Percentiles rank a stretch among this genome's conserved stretches.
Evolutionary conservation across 495 filamentous ascomycete genomes (phyloP).

Genomic region (Tuber microsphaerosporum): DNA sequence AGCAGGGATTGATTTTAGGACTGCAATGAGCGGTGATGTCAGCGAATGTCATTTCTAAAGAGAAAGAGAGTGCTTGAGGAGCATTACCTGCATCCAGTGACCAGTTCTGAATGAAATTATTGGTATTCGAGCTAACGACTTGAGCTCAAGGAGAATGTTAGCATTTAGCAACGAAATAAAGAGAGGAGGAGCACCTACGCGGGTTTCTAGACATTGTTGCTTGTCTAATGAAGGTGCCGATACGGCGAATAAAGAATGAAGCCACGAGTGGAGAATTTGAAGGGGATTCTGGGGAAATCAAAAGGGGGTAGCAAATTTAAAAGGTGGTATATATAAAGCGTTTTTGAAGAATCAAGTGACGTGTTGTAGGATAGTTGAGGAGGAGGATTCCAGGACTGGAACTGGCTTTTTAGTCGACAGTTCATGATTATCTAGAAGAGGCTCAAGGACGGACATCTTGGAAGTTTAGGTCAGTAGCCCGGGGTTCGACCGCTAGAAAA

Average conservation of each 20-base stretch:
- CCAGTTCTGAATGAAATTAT: constrained; percentile 31
- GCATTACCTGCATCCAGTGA: constrained; percentile 32
- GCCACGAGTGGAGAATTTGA: constrained; percentile 1
- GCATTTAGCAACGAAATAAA: neutral
- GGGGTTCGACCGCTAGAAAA: neutral
- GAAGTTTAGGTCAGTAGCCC: neutral
- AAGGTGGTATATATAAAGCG: neutral
- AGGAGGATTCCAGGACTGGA: neutral
- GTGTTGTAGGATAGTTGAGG: neutral
- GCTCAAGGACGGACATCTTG: neutral
- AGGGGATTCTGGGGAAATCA: neutral
- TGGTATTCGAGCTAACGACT: constrained; percentile 16
- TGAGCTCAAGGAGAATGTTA: neutral
- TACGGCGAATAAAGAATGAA: constrained; percentile 1
- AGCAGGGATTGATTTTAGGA: constrained; percentile 30
- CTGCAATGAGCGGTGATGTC: constrained; percentile 7
- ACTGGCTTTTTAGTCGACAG: neutral
- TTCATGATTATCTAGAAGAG: neutral
- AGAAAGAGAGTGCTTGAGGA: neutral
- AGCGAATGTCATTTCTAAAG: constrained; percentile 2
- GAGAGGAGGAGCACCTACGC: constrained; percentile 11
- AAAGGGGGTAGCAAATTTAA: constrained; percentile 1
- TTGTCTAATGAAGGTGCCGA: neutral
- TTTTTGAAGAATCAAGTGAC: neutral
- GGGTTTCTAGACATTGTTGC: constrained; percentile 23